Evolutionary conservation across 176 grass and related monocot species (phyloP).

Genomic region (Triticum timopheevii): DNA sequence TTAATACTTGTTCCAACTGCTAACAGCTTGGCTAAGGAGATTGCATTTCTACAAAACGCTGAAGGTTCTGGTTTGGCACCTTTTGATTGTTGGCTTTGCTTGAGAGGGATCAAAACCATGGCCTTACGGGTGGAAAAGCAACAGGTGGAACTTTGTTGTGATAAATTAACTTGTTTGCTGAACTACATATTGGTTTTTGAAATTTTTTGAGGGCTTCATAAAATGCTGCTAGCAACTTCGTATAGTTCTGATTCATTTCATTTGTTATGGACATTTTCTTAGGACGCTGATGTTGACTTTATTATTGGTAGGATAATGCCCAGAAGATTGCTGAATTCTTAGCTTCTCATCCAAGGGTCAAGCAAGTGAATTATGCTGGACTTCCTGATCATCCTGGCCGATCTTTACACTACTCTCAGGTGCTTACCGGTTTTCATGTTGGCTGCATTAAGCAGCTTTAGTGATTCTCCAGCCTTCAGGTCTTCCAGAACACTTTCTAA

Average conservation of each 20-base stretch:
- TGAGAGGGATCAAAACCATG: conserved; percentile 95
- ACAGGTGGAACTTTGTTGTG: conserved; percentile 44
- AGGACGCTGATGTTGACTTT: neutral
- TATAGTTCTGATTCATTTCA: neutral
- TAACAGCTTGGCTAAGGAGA: conserved; percentile 82
- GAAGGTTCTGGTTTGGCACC: conserved; percentile 88
- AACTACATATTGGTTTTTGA: neutral
- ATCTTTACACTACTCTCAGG: conserved; percentile 89
- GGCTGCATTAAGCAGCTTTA: neutral
- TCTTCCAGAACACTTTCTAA: neutral
- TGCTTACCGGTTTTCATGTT: neutral
- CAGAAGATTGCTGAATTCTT: conserved; percentile 98
- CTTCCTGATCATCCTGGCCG: conserved; percentile 79
- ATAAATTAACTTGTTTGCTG: neutral
- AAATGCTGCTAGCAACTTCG: neutral
- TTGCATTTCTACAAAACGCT: conserved; percentile 93
- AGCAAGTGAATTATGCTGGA: conserved; percentile 86
- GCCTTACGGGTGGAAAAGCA: conserved; percentile 88
- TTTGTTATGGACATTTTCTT: neutral
- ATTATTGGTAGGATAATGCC: conserved; percentile 73
- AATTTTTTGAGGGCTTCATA: neutral
- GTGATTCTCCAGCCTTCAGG: neutral
- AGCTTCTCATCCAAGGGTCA: conserved; percentile 80
- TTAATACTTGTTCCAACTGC: conserved; percentile 6
- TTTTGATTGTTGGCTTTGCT: conserved; percentile 95